phyloP scores from a whole-genome alignment of 1,139 yeast species.

The Blastobotrys arbuscula region DNA sequence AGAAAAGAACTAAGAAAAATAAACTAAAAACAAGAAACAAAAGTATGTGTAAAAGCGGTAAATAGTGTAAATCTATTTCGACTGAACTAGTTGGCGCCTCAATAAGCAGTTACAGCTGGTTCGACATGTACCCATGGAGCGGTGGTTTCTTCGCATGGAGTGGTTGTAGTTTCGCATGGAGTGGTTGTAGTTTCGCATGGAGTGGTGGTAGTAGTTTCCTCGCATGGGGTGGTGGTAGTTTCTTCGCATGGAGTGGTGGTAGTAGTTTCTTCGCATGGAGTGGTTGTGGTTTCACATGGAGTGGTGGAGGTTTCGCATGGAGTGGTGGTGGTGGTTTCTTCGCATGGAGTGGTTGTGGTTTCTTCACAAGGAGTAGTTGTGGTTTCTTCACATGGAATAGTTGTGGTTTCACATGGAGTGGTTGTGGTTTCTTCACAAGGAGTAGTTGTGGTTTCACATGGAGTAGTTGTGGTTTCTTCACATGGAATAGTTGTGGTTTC shows the following conservation, averaged over 20 bases:
- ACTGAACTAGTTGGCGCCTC: too few relatives aligned
- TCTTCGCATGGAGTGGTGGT: background rate
- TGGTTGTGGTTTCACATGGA: background rate
- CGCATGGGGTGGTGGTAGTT: conserved; percentile 2
- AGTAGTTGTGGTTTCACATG: background rate
- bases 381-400: background rate
- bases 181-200: background rate
- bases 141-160: background rate
- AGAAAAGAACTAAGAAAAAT: too few relatives aligned
- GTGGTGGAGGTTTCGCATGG: background rate
- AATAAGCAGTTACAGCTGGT: background rate
- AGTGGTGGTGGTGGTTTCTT: background rate
- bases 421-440: background rate
- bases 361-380: background rate
- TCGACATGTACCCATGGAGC: background rate
- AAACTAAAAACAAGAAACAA: too few relatives aligned
- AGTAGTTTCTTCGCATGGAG: background rate
- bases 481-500: background rate
- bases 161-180: background rate
- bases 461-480: background rate
- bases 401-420: background rate
- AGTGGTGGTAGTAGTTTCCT: background rate
- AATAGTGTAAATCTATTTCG: too few relatives aligned
- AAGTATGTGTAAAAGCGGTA: too few relatives aligned
- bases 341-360: background rate